Conservation (phyloP, 176 grass and related monocot species). For the Calamus simplicifolius region DNA sequence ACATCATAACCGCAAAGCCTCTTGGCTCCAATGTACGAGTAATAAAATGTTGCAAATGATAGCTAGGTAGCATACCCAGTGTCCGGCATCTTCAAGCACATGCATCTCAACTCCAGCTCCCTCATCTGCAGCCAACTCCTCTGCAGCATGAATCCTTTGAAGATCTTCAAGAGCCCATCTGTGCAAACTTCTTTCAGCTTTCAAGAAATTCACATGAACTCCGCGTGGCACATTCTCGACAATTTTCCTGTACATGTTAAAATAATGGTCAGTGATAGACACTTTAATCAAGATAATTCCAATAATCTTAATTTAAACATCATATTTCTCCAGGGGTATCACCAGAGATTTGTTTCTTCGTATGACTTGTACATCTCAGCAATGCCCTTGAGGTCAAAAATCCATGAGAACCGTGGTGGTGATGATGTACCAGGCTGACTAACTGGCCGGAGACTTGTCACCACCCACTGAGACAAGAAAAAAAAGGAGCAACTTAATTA, state of each 20-base stretch:
- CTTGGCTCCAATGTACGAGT: too few relatives aligned
- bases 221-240: conserved; percentile 88
- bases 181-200: conserved; percentile 97
- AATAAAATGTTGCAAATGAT: background rate
- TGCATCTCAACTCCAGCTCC: conserved; percentile 94
- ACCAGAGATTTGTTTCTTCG: conserved; percentile 95
- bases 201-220: conserved; percentile 87
- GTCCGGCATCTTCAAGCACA: conserved; percentile 91
- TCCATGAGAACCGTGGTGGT: conserved; percentile 63
- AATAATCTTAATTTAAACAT: too few relatives aligned
- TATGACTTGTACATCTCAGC: conserved; percentile 91
- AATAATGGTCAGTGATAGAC: too few relatives aligned
- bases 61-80: conserved; percentile 53
- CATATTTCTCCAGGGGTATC: too few relatives aligned
- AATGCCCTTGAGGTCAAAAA: conserved; percentile 83
- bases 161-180: conserved; percentile 99
- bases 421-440: conserved; percentile 26
- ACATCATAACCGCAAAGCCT: too few relatives aligned
- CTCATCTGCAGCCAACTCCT: conserved; percentile 76
- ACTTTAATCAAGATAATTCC: too few relatives aligned
- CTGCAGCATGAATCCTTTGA: conserved; percentile 65
- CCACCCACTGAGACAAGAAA: conserved; percentile 62
- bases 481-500: background rate
- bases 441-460: conserved; percentile 58
- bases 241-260: conserved; percentile 35